Evolutionary conservation across 257 asterid genomes (phyloP).

Genomic region (Solanum ossicruentum): DNA sequence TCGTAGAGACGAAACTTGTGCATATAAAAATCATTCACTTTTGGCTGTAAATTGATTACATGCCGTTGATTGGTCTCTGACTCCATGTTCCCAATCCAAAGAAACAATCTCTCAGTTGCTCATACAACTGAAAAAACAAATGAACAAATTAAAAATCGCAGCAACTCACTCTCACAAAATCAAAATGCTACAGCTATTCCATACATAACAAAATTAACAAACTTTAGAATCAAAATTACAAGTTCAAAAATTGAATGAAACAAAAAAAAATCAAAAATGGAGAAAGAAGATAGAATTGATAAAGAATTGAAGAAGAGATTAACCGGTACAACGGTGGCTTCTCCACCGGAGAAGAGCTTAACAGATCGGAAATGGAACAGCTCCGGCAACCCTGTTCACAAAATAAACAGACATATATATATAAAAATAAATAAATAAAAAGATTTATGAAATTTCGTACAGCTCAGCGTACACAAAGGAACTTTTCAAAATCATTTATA

Average conservation of each 20-base stretch:
- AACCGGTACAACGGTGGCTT: neutral
- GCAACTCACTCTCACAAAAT: neutral
- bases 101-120: neutral
- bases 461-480: neutral
- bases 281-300: neutral
- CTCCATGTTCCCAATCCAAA: conserved; percentile 22
- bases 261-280: neutral
- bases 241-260: neutral
- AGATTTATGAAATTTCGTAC: neutral
- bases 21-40: conserved; percentile 12
- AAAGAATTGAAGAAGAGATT: neutral
- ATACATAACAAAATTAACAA: neutral
- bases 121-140: neutral
- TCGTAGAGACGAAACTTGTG: conserved; percentile 77
- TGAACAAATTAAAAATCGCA: neutral
- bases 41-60: conserved; percentile 13
- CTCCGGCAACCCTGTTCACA: neutral
- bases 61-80: conserved; percentile 8
- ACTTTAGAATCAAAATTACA: neutral
- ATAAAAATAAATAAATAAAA: neutral
- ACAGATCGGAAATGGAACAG: neutral
- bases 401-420: neutral
- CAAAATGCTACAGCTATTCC: neutral
- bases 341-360: neutral
- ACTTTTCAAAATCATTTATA: neutral